A percentile compares a stretch with the other conserved stretches of the same genome.
Evolutionary conservation across 2,329 filamentous ascomycete species (phyloP).

Genomic region (Colletotrichum abscissum): DNA sequence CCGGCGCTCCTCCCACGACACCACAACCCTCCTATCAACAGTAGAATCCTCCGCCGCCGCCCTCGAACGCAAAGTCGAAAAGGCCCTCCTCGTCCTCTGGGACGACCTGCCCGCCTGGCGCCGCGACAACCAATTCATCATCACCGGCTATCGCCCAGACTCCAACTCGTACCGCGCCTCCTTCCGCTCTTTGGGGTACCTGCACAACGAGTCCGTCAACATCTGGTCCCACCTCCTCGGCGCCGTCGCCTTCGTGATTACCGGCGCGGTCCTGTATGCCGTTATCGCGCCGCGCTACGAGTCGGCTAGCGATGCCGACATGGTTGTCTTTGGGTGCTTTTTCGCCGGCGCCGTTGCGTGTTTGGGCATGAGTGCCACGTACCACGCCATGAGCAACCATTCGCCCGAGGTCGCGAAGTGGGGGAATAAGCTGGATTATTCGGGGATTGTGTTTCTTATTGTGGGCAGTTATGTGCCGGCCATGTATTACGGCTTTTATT

Average conservation of each 20-base stretch:
- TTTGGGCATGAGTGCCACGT: slow-evolving; percentile 85
- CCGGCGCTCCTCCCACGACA: background rate
- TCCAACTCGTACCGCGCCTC: slow-evolving; percentile 60
- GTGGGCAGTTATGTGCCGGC: slow-evolving; percentile 92
- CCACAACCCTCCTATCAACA: slow-evolving; percentile 38
- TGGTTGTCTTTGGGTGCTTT: slow-evolving; percentile 82
- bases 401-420: slow-evolving; percentile 80
- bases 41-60: slow-evolving; percentile 38
- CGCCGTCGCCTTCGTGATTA: slow-evolving; percentile 66
- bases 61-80: slow-evolving; percentile 53
- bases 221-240: slow-evolving; percentile 76
- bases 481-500: slow-evolving; percentile 88
- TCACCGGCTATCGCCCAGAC: slow-evolving; percentile 63
- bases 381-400: slow-evolving; percentile 88
- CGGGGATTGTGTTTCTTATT: slow-evolving; percentile 92
- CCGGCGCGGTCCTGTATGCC: slow-evolving; percentile 64
- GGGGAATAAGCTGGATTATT: slow-evolving; percentile 94
- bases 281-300: slow-evolving; percentile 74
- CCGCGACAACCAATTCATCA: slow-evolving; percentile 69
- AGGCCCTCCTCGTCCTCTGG: slow-evolving; percentile 62
- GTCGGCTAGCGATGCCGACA: slow-evolving; percentile 69
- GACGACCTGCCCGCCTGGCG: slow-evolving; percentile 70
- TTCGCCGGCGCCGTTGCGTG: slow-evolving; percentile 79
- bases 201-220: slow-evolving; percentile 73
- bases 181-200: slow-evolving; percentile 59